A percentile compares a stretch with the other conserved stretches of the same genome.
Conservation (phyloP, 2,329 filamentous ascomycete genomes). For the Alternaria sp. region DNA sequence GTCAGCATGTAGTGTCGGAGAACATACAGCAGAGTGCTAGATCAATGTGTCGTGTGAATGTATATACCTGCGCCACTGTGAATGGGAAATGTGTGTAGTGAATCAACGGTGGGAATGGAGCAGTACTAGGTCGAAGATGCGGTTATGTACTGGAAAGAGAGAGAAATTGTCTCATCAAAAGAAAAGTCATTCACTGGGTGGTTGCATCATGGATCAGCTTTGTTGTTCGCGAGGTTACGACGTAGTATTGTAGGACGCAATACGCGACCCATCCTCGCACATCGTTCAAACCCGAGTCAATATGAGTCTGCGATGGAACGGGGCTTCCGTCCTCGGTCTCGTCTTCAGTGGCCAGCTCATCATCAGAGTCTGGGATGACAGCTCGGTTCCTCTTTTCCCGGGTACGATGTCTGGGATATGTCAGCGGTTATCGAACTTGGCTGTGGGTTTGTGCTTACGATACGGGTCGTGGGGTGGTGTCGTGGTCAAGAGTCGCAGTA, state of each 20-base stretch:
- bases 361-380: not conserved
- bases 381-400: not conserved
- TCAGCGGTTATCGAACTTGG: not conserved
- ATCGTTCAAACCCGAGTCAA: too few relatives aligned
- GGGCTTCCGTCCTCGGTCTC: not conserved
- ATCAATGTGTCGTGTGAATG: not conserved
- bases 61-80: not conserved
- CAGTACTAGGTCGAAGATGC: rapidly evolving
- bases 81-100: not conserved
- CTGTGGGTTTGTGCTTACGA: not conserved
- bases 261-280: not conserved
- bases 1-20: not conserved
- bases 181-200: not conserved
- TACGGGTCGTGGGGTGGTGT: not conserved
- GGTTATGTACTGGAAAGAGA: not conserved
- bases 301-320: not conserved
- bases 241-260: not conserved
- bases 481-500: not conserved
- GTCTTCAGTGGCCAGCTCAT: not conserved
- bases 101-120: not conserved
- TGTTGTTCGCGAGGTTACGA: not conserved
- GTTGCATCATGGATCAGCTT: not conserved
- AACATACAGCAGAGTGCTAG: not conserved
- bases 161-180: not conserved
- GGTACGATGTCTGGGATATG: rapidly evolving